Base-by-base conservation (phyloP, 2,329 filamentous ascomycete genomes). In the Alternaria viburni region DNA sequence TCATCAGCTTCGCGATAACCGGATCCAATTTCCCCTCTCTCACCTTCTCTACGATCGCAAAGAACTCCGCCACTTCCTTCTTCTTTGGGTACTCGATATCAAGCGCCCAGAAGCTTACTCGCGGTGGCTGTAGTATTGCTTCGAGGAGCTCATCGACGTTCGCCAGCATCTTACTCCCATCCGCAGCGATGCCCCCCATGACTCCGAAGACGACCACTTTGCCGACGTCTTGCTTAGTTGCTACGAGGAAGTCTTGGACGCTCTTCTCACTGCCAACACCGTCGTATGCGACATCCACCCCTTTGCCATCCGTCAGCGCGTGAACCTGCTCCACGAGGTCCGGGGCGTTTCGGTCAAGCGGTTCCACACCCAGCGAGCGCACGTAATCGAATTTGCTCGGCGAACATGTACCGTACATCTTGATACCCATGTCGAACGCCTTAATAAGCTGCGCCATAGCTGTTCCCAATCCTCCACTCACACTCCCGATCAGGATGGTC, bases 281-380 rank as follows among this genome's bases (percentile, higher is more conserved):
- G 23, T 65, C 63, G 19, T 65, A 65, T 21, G 63, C 63, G n/a
- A 65, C 59, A 43, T 65, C 63, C 7, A 65, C 63, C 2, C 63
- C 63, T 23, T 56, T 23, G 9, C 59, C 63, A 17, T 62, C 47
- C 2, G 63, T 65, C 28, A 65, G 55, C 25, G 23, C 30, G 25
- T 25, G 56, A 21, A 65, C 52, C 15, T 59, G 59, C 25, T 65
- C 46, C 6, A 60, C 63, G 6, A 65, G 28, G 47, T 65, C 43
- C 15, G 56, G 28, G 26, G 63, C 56, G 23, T 45, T 56, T 47
- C 63, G 63, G 46, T 65, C 63, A 10, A 65, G 52, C 5, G 63
- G 63, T 28, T 57, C 46, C 13, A 65, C 52, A 26, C 63, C 63
- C 5, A 65, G 55, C 11, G 63, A 65, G 41, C 63, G 59, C 10